Base-by-base conservation (phyloP, 768 basidiomycete genomes). In the Leccinum variicolor region DNA sequence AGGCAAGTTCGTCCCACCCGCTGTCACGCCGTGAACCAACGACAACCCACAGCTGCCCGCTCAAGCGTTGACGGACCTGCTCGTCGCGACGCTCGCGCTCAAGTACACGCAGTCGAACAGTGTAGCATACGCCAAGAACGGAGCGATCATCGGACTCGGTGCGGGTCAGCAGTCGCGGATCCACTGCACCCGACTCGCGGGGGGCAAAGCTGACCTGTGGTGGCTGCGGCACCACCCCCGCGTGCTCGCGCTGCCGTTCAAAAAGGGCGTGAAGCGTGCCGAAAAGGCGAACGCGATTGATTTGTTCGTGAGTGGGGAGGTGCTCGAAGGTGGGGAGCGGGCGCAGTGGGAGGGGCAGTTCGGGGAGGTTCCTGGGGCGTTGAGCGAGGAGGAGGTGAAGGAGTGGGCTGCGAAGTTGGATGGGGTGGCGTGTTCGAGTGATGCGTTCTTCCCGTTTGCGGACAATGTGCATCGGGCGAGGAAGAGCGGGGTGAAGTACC, bases 71-170 rank as follows among this genome's bases (percentile, higher is more conserved):
- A 92, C 83, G n/a, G 97, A 98, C 72, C 79, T 99, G 58, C 92
- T 95, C 63, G 92, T 98, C 56, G 96, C 97, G 29, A 98, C 97
- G 11, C 86, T 98, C 23, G 90, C 96, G 1, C 82, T 98, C 66
- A 99, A 98, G 73, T 99, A 98, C 81, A 99, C 97, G 1, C 97
- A 98, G 73, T 99, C 97, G 51, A 98, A 99, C 81, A 95, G 92
- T 61, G 97, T 99, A 53, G 89, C 96, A 29, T 99, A 97, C 69
- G 93, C 95, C 1, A 87, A 85, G 66, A 88, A 85, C 66, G 97
- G 97, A 13, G 86, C 94, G 14, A 89, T 96, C 71, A 83, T 99
- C 65, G 97, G 96, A 49, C 88, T 98, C 49, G 97, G 97, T 33
- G 97, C 97, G 0, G 97, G 96, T 13, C 97, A 98, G 69, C 97